Evolutionary conservation across 2,329 filamentous ascomycete genomes (phyloP).

Genomic region (Monosporascus sp.): DNA sequence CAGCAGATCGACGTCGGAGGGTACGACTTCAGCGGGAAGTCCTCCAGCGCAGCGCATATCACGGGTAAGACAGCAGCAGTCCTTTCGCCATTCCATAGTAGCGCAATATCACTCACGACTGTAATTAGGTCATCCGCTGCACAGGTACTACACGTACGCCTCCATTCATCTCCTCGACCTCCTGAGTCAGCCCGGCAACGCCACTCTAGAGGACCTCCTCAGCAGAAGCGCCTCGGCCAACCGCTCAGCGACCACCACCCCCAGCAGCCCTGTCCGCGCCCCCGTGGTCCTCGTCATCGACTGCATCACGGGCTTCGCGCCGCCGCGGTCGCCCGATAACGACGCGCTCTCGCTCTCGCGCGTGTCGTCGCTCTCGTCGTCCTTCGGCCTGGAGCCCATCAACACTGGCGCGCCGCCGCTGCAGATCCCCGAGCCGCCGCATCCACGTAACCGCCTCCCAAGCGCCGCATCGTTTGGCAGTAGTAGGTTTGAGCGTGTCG

Average conservation of each 20-base stretch:
- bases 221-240: conserved; percentile 25
- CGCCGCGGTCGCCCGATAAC: conserved; percentile 36
- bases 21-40: conserved; percentile 35
- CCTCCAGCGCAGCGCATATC: conserved; percentile 40
- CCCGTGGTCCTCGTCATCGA: conserved; percentile 54
- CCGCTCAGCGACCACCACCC: conserved; percentile 17
- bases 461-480: conserved; percentile 20
- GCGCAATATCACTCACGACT: conserved; percentile 3
- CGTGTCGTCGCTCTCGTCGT: conserved; percentile 32
- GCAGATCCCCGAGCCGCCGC: conserved; percentile 12
- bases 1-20: conserved; percentile 51
- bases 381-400: conserved; percentile 23
- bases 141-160: conserved; percentile 57
- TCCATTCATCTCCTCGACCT: conserved; percentile 55
- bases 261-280: conserved; percentile 19
- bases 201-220: conserved; percentile 43
- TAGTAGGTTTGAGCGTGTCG: conserved; percentile 23
- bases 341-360: conserved; percentile 40
- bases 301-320: conserved; percentile 52
- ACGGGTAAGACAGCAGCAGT: conserved; percentile 33
- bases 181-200: conserved; percentile 36
- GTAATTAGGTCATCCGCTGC: conserved; percentile 51
- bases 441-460: conserved; percentile 17
- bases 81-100: not conserved
- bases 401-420: conserved; percentile 11